Evolutionary conservation across 768 basidiomycete species (phyloP).

Genomic region (Polyporus arcularius): DNA sequence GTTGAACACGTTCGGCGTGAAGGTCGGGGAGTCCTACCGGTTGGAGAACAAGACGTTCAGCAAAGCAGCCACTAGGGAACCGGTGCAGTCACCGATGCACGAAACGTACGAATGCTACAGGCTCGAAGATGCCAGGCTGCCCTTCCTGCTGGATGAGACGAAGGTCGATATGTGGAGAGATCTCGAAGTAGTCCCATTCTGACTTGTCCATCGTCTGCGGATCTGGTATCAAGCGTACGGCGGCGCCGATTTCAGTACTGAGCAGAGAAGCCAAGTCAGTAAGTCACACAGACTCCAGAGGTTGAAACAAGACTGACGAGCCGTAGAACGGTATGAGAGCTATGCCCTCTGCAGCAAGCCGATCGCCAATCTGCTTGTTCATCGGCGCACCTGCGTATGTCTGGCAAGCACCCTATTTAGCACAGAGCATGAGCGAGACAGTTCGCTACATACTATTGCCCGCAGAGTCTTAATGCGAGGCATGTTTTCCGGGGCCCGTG

Average conservation of each 20-base stretch:
- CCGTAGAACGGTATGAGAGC: constrained; percentile 19
- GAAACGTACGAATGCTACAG: constrained; percentile 20
- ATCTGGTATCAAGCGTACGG: constrained; percentile 11
- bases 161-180: constrained; percentile 20
- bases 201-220: constrained; percentile 12
- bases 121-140: constrained; percentile 20
- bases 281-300: not conserved
- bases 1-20: constrained; percentile 10
- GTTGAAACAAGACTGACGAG: constrained; percentile 1
- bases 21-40: constrained; percentile 11
- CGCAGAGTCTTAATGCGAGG: constrained; percentile 15
- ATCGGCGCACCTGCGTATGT: constrained; percentile 16
- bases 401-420: not conserved
- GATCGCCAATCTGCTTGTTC: constrained; percentile 20
- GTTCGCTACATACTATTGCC: constrained; percentile 10
- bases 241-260: constrained; percentile 22
- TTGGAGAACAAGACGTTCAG: not conserved
- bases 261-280: not conserved
- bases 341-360: constrained; percentile 14
- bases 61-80: no score
- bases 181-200: constrained; percentile 28
- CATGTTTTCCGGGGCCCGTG: constrained; percentile 19
- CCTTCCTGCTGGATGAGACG: constrained; percentile 17
- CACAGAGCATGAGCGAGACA: not conserved
- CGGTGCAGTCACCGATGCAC: not conserved